Evolutionary conservation across 768 basidiomycete genomes (phyloP), one percentile per base, ranked within the genome.

Genomic region (Tylopilus balloui): DNA sequence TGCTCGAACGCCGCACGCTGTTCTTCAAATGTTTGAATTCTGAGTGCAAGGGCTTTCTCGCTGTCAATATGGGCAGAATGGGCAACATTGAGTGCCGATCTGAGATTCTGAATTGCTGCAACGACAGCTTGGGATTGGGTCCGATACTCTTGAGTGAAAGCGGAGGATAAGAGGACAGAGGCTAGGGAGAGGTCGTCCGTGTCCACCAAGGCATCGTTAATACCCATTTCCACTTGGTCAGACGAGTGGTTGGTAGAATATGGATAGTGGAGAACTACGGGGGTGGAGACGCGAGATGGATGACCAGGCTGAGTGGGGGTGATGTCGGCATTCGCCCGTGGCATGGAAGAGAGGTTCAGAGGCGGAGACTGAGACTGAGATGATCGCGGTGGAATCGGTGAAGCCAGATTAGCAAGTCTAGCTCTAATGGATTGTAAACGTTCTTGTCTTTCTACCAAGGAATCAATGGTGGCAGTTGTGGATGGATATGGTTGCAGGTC

Each of bases 1-100:
- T 58, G 43, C 27, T 59, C 55, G 19, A 69, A 65, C 3, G 47
- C 46, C n/a, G 46, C 53, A 27, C 63, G 59, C 10, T 50, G 49
- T 13, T 55, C 54, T 25, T 57, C 58, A n/a, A 67, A 42, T 8
- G 32, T 3, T 44, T 36, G 53, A 15, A 48, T 31, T 14, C 45
- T 54, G 4, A 38, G 42, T 17, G 35, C 42, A 5, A 68, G 45
- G 9, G 49, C 42, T 20, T 50, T 49, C 24, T 65, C 57, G 6
- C 27, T 41, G 5, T 64, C 60, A 13, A 42, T 8, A 7, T 61
- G 64, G 13, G 51, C 32, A 37, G 40, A 47, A 12, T 51, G 53
- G 19, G 42, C 50, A 27, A 32, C 29, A 6, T 48, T 32, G 20
- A 62, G 19, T 12, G 34, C 42, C 3, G 48, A 40, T 3, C 35